Evolutionary conservation across 164 flowering plant species (phyloP), one percentile per base, ranked within the genome.

Genomic region (Magnolia kwangsiensis): DNA sequence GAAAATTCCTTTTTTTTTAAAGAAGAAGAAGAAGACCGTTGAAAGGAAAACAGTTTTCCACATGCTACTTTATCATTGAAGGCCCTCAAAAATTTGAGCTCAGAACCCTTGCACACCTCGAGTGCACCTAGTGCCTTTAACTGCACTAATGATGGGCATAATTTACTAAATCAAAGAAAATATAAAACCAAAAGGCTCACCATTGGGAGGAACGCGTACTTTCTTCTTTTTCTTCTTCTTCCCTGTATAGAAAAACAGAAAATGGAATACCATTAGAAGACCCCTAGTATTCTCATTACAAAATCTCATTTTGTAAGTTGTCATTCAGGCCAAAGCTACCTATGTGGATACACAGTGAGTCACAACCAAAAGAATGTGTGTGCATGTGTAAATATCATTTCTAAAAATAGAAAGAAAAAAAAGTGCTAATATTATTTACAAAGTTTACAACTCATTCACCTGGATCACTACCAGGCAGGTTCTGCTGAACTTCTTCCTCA

Each of bases 221-320:
- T 91, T 94, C 87, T 93, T 94, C 90, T 93, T 96, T 74, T 94
- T 93, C 89, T 89, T 92, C 80, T 92, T 96, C 90, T 92, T 92
- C 50, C 84, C 99, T 96, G 91, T 68, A 78, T 74, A 45, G 58
- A 55, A 72, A 73, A 37, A 67, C 16, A 64, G 27, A 72, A 27
- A 45, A 59, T 20, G 45, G 20, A 50, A 63, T 19, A 11, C 23
- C 27, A 14, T 8, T 23, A 18, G 14, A 67, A 11, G 70, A 67
- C 20, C 20, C 13, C 7, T 55, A 11, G 61, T 55, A 16, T 16
- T 11, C 13, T 55, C 18, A 11, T 11, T 55, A 55, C 10, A 55
- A 27, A 27, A 55, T 55, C 61, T 55, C 61, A 55, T 55, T 21
- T 14, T 65, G 24, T 65, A 21, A 65, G 24, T 21, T 37, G 45